Conservation (phyloP, 805 yeast species). For the Barnettozyma sp. region DNA sequence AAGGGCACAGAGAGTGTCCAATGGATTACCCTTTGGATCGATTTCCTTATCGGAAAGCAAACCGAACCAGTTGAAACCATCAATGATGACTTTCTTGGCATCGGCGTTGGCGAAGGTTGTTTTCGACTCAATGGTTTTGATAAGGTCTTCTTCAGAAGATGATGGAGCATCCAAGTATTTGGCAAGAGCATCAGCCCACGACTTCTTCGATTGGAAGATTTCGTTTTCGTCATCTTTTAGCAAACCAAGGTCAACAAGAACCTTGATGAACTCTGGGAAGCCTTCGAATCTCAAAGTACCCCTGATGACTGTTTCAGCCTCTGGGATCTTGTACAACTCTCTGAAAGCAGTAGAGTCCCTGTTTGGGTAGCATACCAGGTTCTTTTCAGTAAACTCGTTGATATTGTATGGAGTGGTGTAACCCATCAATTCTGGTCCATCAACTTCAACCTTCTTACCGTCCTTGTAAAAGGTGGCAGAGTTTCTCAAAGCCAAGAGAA, state of each 20-base stretch:
- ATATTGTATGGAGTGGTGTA: slow-evolving; percentile 92
- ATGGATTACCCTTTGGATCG: slow-evolving; percentile 87
- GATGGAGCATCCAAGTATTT: slow-evolving; percentile 70
- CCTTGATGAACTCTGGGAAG: slow-evolving; percentile 96
- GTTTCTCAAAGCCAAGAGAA: slow-evolving; percentile 89
- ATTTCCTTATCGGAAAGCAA: slow-evolving; percentile 69
- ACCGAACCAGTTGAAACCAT: slow-evolving; percentile 93
- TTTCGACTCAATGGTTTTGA: slow-evolving; percentile 67
- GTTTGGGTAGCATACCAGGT: slow-evolving; percentile 90
- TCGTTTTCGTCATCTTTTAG: slow-evolving; percentile 68
- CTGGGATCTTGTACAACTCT: slow-evolving; percentile 91
- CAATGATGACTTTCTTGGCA: slow-evolving; percentile 79
- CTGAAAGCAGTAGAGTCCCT: slow-evolving; percentile 94
- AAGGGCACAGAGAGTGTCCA: slow-evolving; percentile 95
- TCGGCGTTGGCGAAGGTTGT: slow-evolving; percentile 75
- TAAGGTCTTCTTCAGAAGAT: slow-evolving; percentile 60
- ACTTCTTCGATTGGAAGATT: slow-evolving; percentile 46
- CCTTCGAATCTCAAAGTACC: slow-evolving; percentile 98
- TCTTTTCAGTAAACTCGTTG: slow-evolving; percentile 72
- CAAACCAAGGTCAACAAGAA: slow-evolving; percentile 88
- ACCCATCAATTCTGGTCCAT: slow-evolving; percentile 90
- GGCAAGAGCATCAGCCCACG: slow-evolving; percentile 90
- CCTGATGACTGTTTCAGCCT: slow-evolving; percentile 93
- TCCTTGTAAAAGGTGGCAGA: slow-evolving; percentile 83
- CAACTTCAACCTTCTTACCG: slow-evolving; percentile 73